Evolutionary conservation across 495 filamentous ascomycete species (phyloP).

Genomic region (Xylaria flabelliformis): DNA sequence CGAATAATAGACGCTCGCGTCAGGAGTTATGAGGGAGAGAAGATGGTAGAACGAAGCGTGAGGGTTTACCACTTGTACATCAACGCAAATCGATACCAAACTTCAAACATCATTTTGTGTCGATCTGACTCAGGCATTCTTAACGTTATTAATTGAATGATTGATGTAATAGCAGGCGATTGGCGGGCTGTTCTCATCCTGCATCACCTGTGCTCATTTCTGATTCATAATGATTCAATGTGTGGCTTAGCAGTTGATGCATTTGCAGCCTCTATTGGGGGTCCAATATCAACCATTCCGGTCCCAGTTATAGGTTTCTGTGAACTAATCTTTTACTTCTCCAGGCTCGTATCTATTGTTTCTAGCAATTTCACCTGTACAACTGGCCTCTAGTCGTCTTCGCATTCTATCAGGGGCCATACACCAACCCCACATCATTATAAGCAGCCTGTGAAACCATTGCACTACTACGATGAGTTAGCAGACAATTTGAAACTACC

Average conservation of each 20-base stretch:
- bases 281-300: too few species aligned
- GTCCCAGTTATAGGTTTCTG: too few species aligned
- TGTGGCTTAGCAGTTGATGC: constrained; percentile 5
- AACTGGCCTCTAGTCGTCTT: too few species aligned
- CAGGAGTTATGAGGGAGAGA: neutral
- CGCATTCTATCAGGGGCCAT: too few species aligned
- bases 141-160: neutral
- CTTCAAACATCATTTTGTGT: neutral
- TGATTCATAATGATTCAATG: constrained; percentile 19
- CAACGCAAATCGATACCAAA: constrained; percentile 1
- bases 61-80: neutral
- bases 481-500: too few species aligned
- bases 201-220: constrained; percentile 9
- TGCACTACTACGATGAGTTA: too few species aligned
- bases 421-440: too few species aligned
- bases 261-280: neutral
- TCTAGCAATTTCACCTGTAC: too few species aligned
- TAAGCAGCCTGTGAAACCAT: too few species aligned
- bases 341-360: neutral
- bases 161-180: neutral
- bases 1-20: neutral
- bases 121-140: neutral
- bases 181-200: neutral
- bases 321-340: neutral
- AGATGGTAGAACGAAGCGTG: neutral